Base-by-base conservation (phyloP, 352 stramenopile genomes). In the Sclerospora graminicola region DNA sequence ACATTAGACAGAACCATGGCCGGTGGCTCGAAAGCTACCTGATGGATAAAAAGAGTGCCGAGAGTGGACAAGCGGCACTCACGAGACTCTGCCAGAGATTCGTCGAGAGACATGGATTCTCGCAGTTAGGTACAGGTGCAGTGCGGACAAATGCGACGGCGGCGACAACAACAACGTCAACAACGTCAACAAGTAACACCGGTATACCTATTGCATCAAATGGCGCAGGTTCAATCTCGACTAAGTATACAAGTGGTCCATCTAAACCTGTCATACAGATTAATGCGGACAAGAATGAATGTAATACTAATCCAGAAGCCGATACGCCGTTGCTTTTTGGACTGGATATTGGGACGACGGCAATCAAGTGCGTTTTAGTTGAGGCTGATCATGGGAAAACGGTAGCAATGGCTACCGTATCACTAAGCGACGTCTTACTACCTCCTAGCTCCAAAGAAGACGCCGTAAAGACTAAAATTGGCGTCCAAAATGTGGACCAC, bases 341-440 rank as follows among this genome's bases (percentile, higher is more conserved):
- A 4, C 14, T 91, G 15, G 79, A 91, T 45, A 63, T 91, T 13
- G 79, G 79, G 40, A 89, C 79, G 11, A 89, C 73, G 1, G 76
- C 79, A 4, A 59, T 91, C 38, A 91, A 91, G 49, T 85, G 70
- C 47, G 70, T 66, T 33, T 18, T 88, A 15, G 65, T 85, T 36
- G 59, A 67, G 50, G 37, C 28, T 10, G 11, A 42, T 13, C 9
- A 42, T 7, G 47, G 49, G 5, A 54, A 46, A 6, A 46, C 68
- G 6, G 36, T 81, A 27, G 65, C 59, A 7, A 53, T 58, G 38
- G 46, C 51, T 4, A 71, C 56, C 27, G 53, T 70, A 11, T 48
- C 53, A 9, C 65, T 75, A 31, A 63, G 30, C 6, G 68, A 79
- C 24, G 47, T 72, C n/a, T 9, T 37, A 11, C 33, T 56, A 19